A percentile compares a stretch with the other conserved stretches of the same genome.
Evolutionary conservation across 1,284 basidiomycete species (phyloP).

Genomic region (Fomitiporia mediterranea): DNA sequence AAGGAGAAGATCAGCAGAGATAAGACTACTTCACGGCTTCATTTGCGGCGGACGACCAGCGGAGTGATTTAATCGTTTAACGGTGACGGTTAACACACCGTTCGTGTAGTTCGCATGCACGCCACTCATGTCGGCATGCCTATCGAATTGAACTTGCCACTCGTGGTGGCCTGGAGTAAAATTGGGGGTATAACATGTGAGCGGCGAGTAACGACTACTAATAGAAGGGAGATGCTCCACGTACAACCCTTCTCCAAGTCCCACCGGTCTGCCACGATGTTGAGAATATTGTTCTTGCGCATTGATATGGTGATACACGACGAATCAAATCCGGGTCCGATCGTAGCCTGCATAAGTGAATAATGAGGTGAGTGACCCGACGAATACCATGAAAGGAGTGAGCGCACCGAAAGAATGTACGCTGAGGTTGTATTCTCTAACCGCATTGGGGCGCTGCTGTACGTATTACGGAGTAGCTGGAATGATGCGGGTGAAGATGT

Average conservation of each 20-base stretch:
- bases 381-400: not conserved
- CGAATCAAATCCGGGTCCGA: slow-evolving; percentile 26
- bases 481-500: slow-evolving; percentile 6
- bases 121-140: slow-evolving; percentile 28
- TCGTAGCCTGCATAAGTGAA: slow-evolving; percentile 19
- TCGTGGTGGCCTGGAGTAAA: slow-evolving; percentile 26
- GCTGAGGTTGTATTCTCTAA: slow-evolving; percentile 24
- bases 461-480: slow-evolving; percentile 16
- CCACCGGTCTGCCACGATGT: slow-evolving; percentile 29
- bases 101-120: slow-evolving; percentile 25
- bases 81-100: slow-evolving; percentile 27
- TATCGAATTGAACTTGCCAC: slow-evolving; percentile 28
- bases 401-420: slow-evolving; percentile 23
- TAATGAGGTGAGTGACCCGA: not conserved
- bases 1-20: not conserved
- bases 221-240: slow-evolving; percentile 14
- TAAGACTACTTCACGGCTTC: slow-evolving; percentile 8
- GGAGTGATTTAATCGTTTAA: slow-evolving; percentile 21
- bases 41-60: slow-evolving; percentile 16
- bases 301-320: slow-evolving; percentile 29
- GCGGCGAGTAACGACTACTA: not conserved
- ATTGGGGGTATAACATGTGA: not conserved
- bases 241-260: slow-evolving; percentile 28
- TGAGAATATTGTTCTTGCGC: slow-evolving; percentile 26
- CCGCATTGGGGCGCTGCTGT: slow-evolving; percentile 23